Evolutionary conservation across 2,329 filamentous ascomycete genomes (phyloP), one percentile per base, ranked within the genome.

Genomic region (Fusarium penzigii): DNA sequence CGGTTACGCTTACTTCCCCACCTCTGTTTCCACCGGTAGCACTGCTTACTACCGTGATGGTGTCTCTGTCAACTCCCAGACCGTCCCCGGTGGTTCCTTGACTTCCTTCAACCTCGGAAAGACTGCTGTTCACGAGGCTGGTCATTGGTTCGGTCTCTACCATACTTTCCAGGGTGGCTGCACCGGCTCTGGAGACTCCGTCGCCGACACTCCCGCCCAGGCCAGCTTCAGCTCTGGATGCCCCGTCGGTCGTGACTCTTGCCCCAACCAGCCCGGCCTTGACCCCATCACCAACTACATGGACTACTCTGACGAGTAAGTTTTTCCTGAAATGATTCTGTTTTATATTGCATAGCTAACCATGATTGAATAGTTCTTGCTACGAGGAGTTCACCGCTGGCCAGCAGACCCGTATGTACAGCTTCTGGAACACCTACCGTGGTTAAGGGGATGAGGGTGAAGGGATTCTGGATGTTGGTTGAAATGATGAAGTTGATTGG

Each of bases 121-220:
- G 58, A 67, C 68, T 4, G 59, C 56, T 29, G 63, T 60, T 36
- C 76, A 78, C 67, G 77, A 79, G 65, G 65, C 75, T 41, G 77
- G 77, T 14, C 77, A 79, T 68, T 79, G 76, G 76, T 64, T 79
- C 47, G 76, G 76, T 46, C 70, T 80, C 20, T 70, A 69, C 59
- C 77, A 80, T 65, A 77, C 76, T 42, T 79, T 79, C 64, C 62
- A 77, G 53, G 75, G 72, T 41, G 74, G 72, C 53, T 72, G 72
- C 58, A 56, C 14, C 14, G 62, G 67, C 7, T 53, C 44, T 42
- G 75, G 73, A 39, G 76, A 78, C 59, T 63, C 55, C 36, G 63
- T 78, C 16, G 57, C 63, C 49, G 75, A 78, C 52, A 78, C 75
- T 17, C 73, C 75, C 17, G 67, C 72, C 25, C 65, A 73, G 60